phyloP scores from a whole-genome alignment of 2,329 filamentous ascomycete genomes.

The Akanthomyces uredinophilus region DNA sequence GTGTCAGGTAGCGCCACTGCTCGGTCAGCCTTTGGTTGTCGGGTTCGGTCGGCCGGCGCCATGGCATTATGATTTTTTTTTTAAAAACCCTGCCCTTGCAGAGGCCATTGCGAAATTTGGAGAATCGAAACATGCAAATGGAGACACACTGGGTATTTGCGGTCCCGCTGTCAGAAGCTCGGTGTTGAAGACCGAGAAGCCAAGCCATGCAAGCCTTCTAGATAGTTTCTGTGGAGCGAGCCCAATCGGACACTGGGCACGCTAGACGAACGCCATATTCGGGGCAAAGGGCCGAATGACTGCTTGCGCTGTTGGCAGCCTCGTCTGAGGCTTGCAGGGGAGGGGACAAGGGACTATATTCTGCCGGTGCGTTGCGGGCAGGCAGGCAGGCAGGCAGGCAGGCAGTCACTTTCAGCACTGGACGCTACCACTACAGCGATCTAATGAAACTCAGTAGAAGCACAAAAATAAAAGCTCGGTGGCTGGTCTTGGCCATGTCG shows the following conservation, averaged over 20 bases:
- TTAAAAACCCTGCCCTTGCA: background rate
- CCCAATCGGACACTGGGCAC: background rate
- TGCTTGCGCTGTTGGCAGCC: background rate
- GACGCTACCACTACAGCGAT: too few relatives aligned
- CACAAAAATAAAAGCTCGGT: background rate
- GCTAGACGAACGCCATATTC: background rate
- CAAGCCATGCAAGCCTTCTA: background rate
- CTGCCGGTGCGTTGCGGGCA: background rate
- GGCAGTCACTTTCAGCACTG: too few relatives aligned
- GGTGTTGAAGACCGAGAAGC: background rate
- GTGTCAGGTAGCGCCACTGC: background rate
- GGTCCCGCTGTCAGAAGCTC: background rate
- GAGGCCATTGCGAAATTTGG: background rate
- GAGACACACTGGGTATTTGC: background rate
- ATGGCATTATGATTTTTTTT: background rate
- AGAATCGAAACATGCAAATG: background rate
- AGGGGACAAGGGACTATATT: background rate
- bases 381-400: background rate
- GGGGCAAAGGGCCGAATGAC: conserved; percentile 9
- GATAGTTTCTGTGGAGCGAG: conserved; percentile 4
- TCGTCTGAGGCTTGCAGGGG: background rate
- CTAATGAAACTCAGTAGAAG: too few relatives aligned
- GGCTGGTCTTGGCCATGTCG: background rate
- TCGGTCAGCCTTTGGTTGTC: background rate
- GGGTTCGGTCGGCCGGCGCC: background rate